Evolutionary conservation across 345 rosid genomes (phyloP), one percentile per base, ranked within the genome.

Genomic region (Carallia brachiata): DNA sequence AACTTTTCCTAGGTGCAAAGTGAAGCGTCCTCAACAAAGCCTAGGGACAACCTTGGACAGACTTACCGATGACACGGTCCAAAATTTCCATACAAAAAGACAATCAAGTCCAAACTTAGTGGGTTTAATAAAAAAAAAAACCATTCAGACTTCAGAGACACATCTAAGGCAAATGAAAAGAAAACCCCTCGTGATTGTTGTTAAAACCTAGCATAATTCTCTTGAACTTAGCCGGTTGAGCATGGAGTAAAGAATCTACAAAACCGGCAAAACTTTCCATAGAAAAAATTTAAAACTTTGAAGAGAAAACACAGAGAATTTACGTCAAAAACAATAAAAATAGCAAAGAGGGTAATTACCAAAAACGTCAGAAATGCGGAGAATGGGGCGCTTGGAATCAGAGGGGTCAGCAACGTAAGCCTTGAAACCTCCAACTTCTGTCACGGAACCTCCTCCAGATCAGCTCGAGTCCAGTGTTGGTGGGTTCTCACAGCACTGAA

Each of bases 401-500:
- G 75, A 32, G 7, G 78, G 28, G 47, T 85, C 84, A 16, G 70
- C 32, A 62, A 80, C 70, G 52, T 85, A 85, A 32, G 80, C 34
- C 30, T 72, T 61, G 52, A 81, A 75, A 63, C 80, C 84, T 16
- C 82, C 84, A 8, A 85, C 47, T 50, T 77, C 70, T 55, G 75
- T 72, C 16, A 81, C 74, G 16, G 62, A 75, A 18, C 87, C 80
- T 9, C 15, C 68, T 30, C 87, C 85, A 23, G 56, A 12, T 23
- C 23, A 23, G 68, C 10, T 39, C 16, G 79, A 18, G 68, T 57
- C 17, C 60, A 79, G 74, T 0, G 57, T 53, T 53, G 87, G 89
- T 28, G 87, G 81, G 61, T 85, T 85, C 37, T 74, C 73, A 60
- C 80, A 83, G 72, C 89, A 81, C 75, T 81, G 75, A 56, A 79